Base-by-base conservation (phyloP, 441 rosid genomes). In the Melastoma candidum region DNA sequence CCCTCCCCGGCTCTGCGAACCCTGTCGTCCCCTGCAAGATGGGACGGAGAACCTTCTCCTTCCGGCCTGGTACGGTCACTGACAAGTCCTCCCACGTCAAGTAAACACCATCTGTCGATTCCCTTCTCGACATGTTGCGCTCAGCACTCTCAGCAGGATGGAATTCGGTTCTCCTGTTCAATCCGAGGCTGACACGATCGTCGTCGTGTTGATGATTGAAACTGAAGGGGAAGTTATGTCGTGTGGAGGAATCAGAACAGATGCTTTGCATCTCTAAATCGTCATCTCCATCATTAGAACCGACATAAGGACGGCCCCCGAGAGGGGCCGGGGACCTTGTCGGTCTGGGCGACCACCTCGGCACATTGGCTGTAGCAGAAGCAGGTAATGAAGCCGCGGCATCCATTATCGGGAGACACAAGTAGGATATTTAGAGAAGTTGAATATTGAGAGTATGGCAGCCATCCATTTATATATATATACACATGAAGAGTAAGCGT, bases 291-390 rank as follows among this genome's bases (percentile, higher is more conserved):
- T 29, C 36, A 29, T 6, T 6, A 29, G 36, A 29, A 6, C 7
- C 36, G 36, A 29, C 36, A 29, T 29, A 29, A 29, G 3, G 36
- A 29, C 7, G 36, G 1, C 3, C 27, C 14, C 59, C 44, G 1
- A 27, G 27, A 3, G 26, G 48, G 1, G 26, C 61, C 1, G 53
- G 52, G 13, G 48, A 7, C n/a, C 56, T 51, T 4, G 53, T 36
- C 14, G 46, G 61, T 11, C 61, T 73, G 17, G 78, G 72, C 11
- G 48, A 45, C 76, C 81, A 73, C 54, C 74, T 44, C 0, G 66
- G 76, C 12, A 71, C 71, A 12, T 57, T 44, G 26, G 49, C 0
- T 11, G 55, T 17, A 27, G 54, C 2, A 3, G 64, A 7, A 51
- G 80, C 49, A 29, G 36, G 36, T 29, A 29, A 29, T 29, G 36